Conservation (phyloP, 305 asterid species). For the Plantago lanceolata region DNA sequence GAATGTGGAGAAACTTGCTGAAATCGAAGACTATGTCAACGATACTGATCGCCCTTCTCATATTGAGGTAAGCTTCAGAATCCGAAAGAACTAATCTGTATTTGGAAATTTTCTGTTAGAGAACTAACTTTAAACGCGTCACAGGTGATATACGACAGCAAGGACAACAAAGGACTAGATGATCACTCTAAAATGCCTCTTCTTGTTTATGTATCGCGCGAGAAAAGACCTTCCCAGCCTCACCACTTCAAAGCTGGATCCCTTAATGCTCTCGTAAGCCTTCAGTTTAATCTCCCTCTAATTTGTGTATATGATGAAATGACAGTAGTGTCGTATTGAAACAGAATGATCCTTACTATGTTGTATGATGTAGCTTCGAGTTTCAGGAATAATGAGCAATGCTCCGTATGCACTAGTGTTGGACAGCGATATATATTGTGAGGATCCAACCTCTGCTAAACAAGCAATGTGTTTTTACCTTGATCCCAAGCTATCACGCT, state of each 20-base stretch:
- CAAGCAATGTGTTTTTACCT: constrained; percentile 90
- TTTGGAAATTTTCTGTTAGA: neutral
- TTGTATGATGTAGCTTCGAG: constrained; percentile 42
- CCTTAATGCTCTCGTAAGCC: constrained; percentile 52
- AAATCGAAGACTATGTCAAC: constrained; percentile 41
- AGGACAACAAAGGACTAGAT: constrained; percentile 29
- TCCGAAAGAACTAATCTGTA: neutral
- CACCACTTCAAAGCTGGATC: constrained; percentile 77
- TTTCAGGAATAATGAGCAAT: constrained; percentile 62
- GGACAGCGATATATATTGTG: constrained; percentile 71
- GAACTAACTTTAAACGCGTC: neutral
- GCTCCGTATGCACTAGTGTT: constrained; percentile 49
- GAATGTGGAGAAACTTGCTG: constrained; percentile 68
- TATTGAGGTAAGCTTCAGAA: constrained; percentile 43
- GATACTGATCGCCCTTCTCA: constrained; percentile 51
- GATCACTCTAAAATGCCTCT: constrained; percentile 41
- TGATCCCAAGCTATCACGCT: constrained; percentile 41
- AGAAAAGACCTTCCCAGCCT: constrained; percentile 50
- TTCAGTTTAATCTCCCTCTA: neutral
- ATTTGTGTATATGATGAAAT: no score
- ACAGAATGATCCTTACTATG: neutral
- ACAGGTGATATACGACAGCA: constrained; percentile 59
- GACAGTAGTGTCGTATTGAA: neutral
- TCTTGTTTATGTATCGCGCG: constrained; percentile 56
- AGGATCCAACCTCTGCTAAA: constrained; percentile 63